A percentile compares a stretch with the other conserved stretches of the same genome.
These are phyloP conservation scores for Aspergillus carbonarius DNA, from an alignment of 2,329 filamentous ascomycete genomes.

Conservation along the genomic window DNA sequence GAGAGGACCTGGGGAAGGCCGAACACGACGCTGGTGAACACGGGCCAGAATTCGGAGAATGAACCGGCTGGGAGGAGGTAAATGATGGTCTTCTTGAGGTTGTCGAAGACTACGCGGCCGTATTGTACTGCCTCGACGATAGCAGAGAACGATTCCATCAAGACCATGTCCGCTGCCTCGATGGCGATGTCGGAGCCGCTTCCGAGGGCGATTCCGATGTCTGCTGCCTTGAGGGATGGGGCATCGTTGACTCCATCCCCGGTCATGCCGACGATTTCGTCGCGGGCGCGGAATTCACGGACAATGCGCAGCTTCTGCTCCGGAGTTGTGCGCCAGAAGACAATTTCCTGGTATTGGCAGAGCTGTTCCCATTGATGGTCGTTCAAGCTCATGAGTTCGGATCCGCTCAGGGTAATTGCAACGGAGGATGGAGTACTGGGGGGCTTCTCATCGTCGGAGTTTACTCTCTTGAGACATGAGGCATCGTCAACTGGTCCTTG, in stretches of 20 bases:
- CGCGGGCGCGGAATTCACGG: slow-evolving; percentile 65
- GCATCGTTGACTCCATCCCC: slow-evolving; percentile 52
- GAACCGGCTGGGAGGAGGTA: slow-evolving; percentile 71
- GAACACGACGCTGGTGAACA: slow-evolving; percentile 70
- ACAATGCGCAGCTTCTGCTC: slow-evolving; percentile 80
- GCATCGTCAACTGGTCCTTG: slow-evolving; percentile 53
- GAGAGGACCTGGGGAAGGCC: slow-evolving; percentile 72
- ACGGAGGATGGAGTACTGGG: slow-evolving; percentile 28
- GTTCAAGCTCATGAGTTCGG: slow-evolving; percentile 65
- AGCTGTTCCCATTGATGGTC: slow-evolving; percentile 69
- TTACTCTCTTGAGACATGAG: slow-evolving; percentile 49
- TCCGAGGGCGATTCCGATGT: slow-evolving; percentile 60
- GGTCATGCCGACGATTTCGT: slow-evolving; percentile 57
- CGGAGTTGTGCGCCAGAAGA: slow-evolving; percentile 73
- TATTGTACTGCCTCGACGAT: slow-evolving; percentile 72
- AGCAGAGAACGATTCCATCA: slow-evolving; percentile 68
- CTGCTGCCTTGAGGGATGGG: slow-evolving; percentile 58
- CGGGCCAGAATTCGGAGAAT: slow-evolving; percentile 75
- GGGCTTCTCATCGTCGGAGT: slow-evolving; percentile 14
- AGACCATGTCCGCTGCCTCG: slow-evolving; percentile 62
- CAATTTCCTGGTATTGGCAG: slow-evolving; percentile 66
- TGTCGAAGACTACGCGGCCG: slow-evolving; percentile 72
- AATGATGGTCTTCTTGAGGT: slow-evolving; percentile 73
- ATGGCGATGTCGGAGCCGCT: slow-evolving; percentile 61
- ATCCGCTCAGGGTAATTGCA: slow-evolving; percentile 63